Evolutionary conservation across 805 yeast species (phyloP).

Genomic region (Torulaspora delbrueckii): DNA sequence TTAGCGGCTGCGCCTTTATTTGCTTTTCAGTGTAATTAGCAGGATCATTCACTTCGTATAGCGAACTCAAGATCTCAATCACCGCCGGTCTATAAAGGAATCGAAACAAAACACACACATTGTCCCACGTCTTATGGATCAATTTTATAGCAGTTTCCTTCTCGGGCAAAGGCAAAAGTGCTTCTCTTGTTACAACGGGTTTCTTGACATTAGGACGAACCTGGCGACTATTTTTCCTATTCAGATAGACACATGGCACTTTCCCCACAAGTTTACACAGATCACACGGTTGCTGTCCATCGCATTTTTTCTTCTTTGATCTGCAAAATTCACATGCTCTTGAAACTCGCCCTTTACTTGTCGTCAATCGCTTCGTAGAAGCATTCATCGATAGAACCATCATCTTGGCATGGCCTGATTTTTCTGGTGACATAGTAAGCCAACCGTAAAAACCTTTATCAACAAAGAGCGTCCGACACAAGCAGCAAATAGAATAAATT

Average conservation of each 20-base stretch:
- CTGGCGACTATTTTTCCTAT: constrained; percentile 3
- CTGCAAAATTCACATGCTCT: constrained; percentile 76
- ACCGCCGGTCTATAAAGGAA: constrained; percentile 84
- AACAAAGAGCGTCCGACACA: not conserved
- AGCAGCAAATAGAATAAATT: no score
- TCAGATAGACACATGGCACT: constrained; percentile 6
- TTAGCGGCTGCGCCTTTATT: constrained; percentile 68
- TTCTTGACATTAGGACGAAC: constrained; percentile 2
- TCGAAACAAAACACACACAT: constrained; percentile 78
- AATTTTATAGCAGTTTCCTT: constrained; percentile 66
- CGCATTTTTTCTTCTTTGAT: constrained; percentile 72
- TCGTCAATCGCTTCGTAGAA: constrained; percentile 24
- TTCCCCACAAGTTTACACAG: constrained; percentile 35
- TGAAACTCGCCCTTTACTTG: constrained; percentile 59
- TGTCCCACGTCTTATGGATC: constrained; percentile 74
- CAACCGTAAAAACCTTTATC: not conserved
- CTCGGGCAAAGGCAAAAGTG: constrained; percentile 49
- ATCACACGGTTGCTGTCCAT: constrained; percentile 71
- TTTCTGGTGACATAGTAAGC: not conserved
- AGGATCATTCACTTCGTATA: constrained; percentile 69
- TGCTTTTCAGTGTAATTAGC: constrained; percentile 58
- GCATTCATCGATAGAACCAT: constrained; percentile 25
- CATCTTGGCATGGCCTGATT: constrained; percentile 17
- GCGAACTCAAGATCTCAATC: constrained; percentile 63
- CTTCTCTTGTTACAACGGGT: not conserved